Percentiles rank a stretch among this genome's conserved stretches.
phyloP scores from a whole-genome alignment of 139 green algal species.

The Volvox reticuliferus region DNA sequence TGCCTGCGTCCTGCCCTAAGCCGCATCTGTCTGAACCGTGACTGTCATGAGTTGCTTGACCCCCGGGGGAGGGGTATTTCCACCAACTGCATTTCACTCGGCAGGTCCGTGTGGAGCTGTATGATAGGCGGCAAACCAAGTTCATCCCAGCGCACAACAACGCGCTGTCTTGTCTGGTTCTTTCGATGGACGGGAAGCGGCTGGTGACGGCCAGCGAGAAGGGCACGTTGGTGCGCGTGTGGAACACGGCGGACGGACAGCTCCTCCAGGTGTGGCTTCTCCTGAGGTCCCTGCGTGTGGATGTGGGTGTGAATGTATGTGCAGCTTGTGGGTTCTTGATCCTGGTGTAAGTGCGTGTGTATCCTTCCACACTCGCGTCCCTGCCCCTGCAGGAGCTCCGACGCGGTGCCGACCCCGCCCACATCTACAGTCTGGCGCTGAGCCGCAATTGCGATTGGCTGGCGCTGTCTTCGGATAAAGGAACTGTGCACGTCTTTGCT shows the following conservation, averaged over 20 bases:
- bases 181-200: slow-evolving; percentile 83
- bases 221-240: slow-evolving; percentile 93
- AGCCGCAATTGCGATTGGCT: slow-evolving; percentile 84
- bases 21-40: too few relatives aligned
- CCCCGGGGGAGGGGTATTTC: too few relatives aligned
- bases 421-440: slow-evolving; percentile 91
- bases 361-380: too few relatives aligned
- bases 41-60: too few relatives aligned
- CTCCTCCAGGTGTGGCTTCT: slow-evolving; percentile 76
- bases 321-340: neutral
- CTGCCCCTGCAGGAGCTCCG: slow-evolving; percentile 89
- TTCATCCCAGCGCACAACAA: slow-evolving; percentile 94
- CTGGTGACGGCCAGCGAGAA: slow-evolving; percentile 93
- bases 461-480: slow-evolving; percentile 92
- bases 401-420: slow-evolving; percentile 87
- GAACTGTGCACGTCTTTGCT: slow-evolving; percentile 91
- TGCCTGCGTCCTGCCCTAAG: too few relatives aligned
- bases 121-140: slow-evolving; percentile 89
- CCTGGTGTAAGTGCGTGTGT: neutral
- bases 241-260: slow-evolving; percentile 86
- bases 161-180: slow-evolving; percentile 80
- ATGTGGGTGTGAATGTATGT: neutral
- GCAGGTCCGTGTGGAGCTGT: slow-evolving; percentile 95
- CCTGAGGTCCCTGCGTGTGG: neutral
- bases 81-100: neutral